Evolutionary conservation across 768 basidiomycete species (phyloP), one percentile per base, ranked within the genome.

Genomic region (Macrolepiota dolichaula): DNA sequence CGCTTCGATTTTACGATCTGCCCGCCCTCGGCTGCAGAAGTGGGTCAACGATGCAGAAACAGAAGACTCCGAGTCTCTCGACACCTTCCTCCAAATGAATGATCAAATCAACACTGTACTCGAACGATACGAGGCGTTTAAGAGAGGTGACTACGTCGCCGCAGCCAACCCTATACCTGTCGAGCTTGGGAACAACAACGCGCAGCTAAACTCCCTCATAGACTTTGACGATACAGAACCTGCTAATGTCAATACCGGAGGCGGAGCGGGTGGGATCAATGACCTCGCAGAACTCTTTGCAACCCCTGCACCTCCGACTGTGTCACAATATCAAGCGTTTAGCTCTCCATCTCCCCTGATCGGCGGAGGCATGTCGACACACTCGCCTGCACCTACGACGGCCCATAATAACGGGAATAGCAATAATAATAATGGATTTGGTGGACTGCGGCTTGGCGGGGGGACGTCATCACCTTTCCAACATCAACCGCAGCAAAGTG

Each of bases 41-140:
- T 98, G 97, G 96, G 92, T 98, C 61, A 92, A 91, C 10, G 94
- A 98, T 66, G 94, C 94, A 17, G 90, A 94, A 67, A 81, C 86
- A 2, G 89, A 94, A 42, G 94, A 96, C 73, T 85, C 93, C 2
- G 94, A 95, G 65, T 91, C 93, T 35, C 84, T 98, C 65, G 96
- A 96, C 63, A 94, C 94, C 1, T 90, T 97, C 72, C 79, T 99
- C 17, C 86, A 98, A 72, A 96, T 96, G 63, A 99, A 99, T 72
- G 97, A 99, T 73, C 92, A 97, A 68, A 95, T 99, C 74, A 99
- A 99, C 76, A 91, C 85, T 19, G 94, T 95, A 13, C 73, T 98
- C 13, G 82, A 84, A 29, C 89, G 96, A 24, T 98, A 95, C 71
- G 94, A 98, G 61, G 88, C 94, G 0, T 98, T 91, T 82, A 94